Conservation (phyloP, 352 stramenopile species). For the Pythium biforme region DNA sequence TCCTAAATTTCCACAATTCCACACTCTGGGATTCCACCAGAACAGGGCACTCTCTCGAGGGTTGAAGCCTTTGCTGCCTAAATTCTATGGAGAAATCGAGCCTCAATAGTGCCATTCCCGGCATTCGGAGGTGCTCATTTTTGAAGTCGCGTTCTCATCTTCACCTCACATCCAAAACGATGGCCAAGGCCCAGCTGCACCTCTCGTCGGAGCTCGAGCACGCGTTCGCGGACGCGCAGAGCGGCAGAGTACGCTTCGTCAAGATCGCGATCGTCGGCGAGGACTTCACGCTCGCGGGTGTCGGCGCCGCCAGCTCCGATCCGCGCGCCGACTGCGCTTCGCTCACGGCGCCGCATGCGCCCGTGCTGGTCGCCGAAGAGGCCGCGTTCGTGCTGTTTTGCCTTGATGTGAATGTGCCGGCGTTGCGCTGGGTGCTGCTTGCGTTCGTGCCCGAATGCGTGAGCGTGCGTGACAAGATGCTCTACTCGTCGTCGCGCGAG, state of each 20-base stretch:
- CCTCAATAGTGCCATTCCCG: background rate
- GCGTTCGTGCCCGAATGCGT: conserved; percentile 77
- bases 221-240: conserved; percentile 72
- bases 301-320: conserved; percentile 41
- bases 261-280: conserved; percentile 63
- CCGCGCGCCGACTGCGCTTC: conserved; percentile 38
- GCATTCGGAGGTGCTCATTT: conserved; percentile 10
- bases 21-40: background rate
- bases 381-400: conserved; percentile 78
- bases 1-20: conserved; percentile 3
- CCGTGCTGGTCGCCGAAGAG: conserved; percentile 34
- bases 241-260: conserved; percentile 64
- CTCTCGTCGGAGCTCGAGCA: conserved; percentile 62
- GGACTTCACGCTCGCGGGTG: conserved; percentile 53
- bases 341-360: conserved; percentile 23
- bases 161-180: conserved; percentile 19
- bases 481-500: conserved; percentile 90
- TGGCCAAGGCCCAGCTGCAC: conserved; percentile 65
- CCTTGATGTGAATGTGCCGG: conserved; percentile 64
- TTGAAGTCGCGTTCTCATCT: conserved; percentile 8
- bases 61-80: conserved; percentile 13
- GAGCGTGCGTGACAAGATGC: conserved; percentile 88
- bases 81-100: too few relatives aligned
- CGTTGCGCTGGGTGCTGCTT: conserved; percentile 76
- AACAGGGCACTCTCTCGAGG: conserved; percentile 13